phyloP scores from a whole-genome alignment of 352 stramenopile genomes.

The Peronospora tabacina region DNA sequence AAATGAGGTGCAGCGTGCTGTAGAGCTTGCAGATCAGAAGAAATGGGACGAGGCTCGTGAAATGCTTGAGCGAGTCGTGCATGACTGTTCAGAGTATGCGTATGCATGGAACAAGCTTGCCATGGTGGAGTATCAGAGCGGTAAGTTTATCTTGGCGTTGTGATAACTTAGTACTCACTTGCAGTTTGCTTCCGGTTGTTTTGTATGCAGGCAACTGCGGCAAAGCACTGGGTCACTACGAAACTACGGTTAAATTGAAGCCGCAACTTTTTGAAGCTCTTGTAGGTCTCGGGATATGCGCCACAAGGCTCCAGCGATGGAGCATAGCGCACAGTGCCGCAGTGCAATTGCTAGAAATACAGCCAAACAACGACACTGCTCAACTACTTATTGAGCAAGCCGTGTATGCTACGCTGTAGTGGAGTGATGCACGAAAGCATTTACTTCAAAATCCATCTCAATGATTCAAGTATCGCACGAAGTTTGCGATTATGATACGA shows the following conservation, averaged over 20 bases:
- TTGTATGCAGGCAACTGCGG: conserved; percentile 35
- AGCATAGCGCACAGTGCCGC: conserved; percentile 47
- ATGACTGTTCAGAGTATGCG: conserved; percentile 43
- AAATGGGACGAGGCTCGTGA: conserved; percentile 36
- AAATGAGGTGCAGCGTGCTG: conserved; percentile 29
- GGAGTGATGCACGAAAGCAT: background rate
- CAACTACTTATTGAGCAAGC: conserved; percentile 59
- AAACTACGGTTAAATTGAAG: conserved; percentile 57
- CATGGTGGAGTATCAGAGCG: conserved; percentile 47
- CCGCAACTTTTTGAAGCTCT: conserved; percentile 63
- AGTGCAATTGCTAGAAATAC: conserved; percentile 44
- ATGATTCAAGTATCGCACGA: background rate
- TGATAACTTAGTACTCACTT: background rate
- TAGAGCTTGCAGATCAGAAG: conserved; percentile 33
- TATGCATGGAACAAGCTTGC: conserved; percentile 77
- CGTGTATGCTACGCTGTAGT: conserved; percentile 43
- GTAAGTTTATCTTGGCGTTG: conserved; percentile 19
- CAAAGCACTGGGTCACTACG: conserved; percentile 47
- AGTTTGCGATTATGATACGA: background rate
- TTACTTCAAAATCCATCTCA: background rate
- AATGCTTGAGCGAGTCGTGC: conserved; percentile 41
- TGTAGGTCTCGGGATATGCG: conserved; percentile 66
- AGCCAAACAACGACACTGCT: conserved; percentile 61
- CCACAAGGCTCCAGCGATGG: conserved; percentile 59
- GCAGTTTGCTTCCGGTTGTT: conserved; percentile 2